These are phyloP conservation scores for Apiotrichum porosum DNA, from an alignment of 1,284 basidiomycete species.

Conservation along the genomic window DNA sequence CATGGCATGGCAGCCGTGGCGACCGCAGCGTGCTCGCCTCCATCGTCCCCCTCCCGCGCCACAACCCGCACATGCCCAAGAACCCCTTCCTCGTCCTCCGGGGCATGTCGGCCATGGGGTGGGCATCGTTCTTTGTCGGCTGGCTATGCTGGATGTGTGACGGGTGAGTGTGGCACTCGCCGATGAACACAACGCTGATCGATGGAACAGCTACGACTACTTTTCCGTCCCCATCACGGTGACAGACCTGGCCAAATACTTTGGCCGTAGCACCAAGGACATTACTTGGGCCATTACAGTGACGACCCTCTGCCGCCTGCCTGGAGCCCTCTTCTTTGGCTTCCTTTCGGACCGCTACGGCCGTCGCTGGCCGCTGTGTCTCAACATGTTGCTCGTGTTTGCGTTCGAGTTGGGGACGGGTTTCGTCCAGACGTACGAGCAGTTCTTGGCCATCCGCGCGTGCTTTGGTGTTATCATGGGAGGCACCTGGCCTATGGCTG, in stretches of 20 bases:
- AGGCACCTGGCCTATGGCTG: constrained; percentile 50
- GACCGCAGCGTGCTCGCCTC: constrained; percentile 25
- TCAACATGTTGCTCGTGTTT: constrained; percentile 67
- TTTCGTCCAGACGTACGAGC: constrained; percentile 50
- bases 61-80: too few relatives aligned
- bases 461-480: constrained; percentile 84
- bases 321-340: constrained; percentile 77
- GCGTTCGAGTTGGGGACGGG: constrained; percentile 68
- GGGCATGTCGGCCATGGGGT: constrained; percentile 13
- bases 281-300: constrained; percentile 75
- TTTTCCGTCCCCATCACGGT: constrained; percentile 42
- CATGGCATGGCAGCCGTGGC: constrained; percentile 39
- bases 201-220: constrained; percentile 30
- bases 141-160: constrained; percentile 59
- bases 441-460: constrained; percentile 54
- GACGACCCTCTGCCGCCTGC: constrained; percentile 81
- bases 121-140: constrained; percentile 49
- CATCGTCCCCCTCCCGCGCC: too few relatives aligned
- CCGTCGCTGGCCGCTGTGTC: constrained; percentile 84
- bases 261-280: constrained; percentile 26
- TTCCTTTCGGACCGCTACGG: constrained; percentile 78
- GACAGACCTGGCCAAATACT: constrained; percentile 52
- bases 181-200: background rate
- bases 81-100: constrained; percentile 46
- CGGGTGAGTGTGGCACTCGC: constrained; percentile 15